A percentile compares a stretch with the other conserved stretches of the same genome.
These are phyloP conservation scores for Oenanthe javanica DNA, from an alignment of 140 eudicot species.

Conservation along the genomic window DNA sequence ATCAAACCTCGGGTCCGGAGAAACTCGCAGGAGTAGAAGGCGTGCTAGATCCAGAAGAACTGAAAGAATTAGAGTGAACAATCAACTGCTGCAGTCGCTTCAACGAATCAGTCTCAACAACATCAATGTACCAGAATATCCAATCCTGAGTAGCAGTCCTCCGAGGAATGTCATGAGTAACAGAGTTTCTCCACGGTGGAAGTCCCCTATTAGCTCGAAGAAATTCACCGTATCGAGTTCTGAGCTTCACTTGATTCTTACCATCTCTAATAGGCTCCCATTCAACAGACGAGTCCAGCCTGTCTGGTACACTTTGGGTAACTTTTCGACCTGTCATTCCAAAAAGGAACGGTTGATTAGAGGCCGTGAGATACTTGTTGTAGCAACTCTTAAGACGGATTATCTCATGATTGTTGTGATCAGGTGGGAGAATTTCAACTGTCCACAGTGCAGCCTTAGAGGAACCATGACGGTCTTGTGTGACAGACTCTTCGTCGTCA, in stretches of 20 bases:
- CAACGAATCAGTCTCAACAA: slow-evolving; percentile 29
- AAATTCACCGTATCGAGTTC: slow-evolving; percentile 68
- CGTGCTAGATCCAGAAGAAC: slow-evolving; percentile 45
- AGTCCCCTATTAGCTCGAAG: slow-evolving; percentile 71
- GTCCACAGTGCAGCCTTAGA: slow-evolving; percentile 52
- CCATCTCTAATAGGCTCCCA: slow-evolving; percentile 69
- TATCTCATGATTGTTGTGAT: slow-evolving; percentile 15
- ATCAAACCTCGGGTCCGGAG: slow-evolving; percentile 52
- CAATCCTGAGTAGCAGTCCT: slow-evolving; percentile 70
- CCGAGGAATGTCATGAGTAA: slow-evolving; percentile 83
- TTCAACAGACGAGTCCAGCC: slow-evolving; percentile 69
- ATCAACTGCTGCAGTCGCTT: slow-evolving; percentile 19
- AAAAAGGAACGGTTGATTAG: slow-evolving; percentile 51
- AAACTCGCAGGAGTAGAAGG: slow-evolving; percentile 25
- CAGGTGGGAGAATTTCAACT: slow-evolving; percentile 47
- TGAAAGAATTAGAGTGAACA: slow-evolving; percentile 33
- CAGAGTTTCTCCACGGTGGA: slow-evolving; percentile 89
- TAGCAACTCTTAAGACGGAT: slow-evolving; percentile 69
- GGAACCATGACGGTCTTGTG: slow-evolving; percentile 44
- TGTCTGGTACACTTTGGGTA: slow-evolving; percentile 42
- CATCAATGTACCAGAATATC: slow-evolving; percentile 66
- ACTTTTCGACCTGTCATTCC: slow-evolving; percentile 85
- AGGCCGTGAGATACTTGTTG: slow-evolving; percentile 67
- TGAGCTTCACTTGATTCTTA: slow-evolving; percentile 35
- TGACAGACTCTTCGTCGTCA: slow-evolving; percentile 57